A percentile compares a stretch with the other conserved stretches of the same genome.
phyloP scores from a whole-genome alignment of 345 rosid genomes.

The Nephelium lappaceum region DNA sequence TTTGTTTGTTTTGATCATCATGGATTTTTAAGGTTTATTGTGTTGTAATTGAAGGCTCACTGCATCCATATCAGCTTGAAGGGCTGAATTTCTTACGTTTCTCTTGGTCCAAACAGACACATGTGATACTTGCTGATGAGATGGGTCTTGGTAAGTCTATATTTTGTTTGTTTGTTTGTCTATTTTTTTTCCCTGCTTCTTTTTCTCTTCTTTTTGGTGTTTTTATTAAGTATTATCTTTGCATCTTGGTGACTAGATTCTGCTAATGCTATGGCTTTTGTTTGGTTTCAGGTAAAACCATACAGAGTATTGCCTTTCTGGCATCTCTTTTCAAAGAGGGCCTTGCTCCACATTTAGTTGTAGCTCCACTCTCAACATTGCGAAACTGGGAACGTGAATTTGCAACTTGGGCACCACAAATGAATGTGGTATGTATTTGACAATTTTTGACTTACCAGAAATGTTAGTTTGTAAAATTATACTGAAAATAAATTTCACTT shows the following conservation, averaged over 20 bases:
- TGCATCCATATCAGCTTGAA: conserved; percentile 98
- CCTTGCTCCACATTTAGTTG: conserved; percentile 78
- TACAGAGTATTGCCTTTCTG: conserved; percentile 97
- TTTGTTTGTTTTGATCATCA: conserved; percentile 20
- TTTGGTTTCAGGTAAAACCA: conserved; percentile 81
- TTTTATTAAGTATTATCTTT: conserved; percentile 3
- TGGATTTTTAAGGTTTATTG: conserved; percentile 25
- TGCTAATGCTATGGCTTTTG: conserved; percentile 17
- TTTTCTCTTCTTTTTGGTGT: background rate
- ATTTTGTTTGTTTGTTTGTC: conserved; percentile 13
- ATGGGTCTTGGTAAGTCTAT: conserved; percentile 89
- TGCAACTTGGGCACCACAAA: conserved; percentile 97
- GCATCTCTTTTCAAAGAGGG: conserved; percentile 86
- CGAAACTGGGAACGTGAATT: conserved; percentile 99
- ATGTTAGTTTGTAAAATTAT: background rate
- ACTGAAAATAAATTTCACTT: conserved; percentile 21
- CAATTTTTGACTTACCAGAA: conserved; percentile 4
- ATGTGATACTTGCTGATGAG: conserved; percentile 99
- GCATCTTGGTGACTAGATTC: conserved; percentile 14
- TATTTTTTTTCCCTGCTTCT: background rate
- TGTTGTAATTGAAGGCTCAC: conserved; percentile 63
- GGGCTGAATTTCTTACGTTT: conserved; percentile 94
- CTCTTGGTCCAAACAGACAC: conserved; percentile 96
- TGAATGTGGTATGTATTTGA: conserved; percentile 87
- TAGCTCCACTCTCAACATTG: conserved; percentile 98